Evolutionary conservation across 495 filamentous ascomycete genomes (phyloP), one percentile per base, ranked within the genome.

Genomic region (Talaromyces stipitatus): DNA sequence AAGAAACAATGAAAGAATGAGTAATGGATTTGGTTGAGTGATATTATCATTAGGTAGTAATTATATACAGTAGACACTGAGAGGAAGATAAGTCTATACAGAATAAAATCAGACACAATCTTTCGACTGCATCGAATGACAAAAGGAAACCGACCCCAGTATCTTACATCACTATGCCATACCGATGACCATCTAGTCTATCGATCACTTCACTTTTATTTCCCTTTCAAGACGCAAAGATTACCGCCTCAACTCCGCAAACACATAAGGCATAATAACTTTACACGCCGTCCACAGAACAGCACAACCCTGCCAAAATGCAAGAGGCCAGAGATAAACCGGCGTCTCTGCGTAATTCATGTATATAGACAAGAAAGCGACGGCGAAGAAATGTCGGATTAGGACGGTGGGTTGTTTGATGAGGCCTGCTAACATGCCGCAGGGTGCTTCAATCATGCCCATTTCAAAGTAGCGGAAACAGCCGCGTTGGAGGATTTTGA

Each of bases 401-500:
- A 98, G 83, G 45, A 91, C 81, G 24, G 86, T 62, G 2, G 94
- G 94, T 47, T 83, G 81, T 18, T 86, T 78, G 65, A 95, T 85
- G 46, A 97, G 78, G 47, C 92, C 95, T 3, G 85, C 94, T 1
- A 98, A 77, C 47, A 98, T 76, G 23, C 90, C 87, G 52, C 88
- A 83, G 5, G 94, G 94, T 20, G 85, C 89, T 58, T 86, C 80
- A 30, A 90, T 78, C 55, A 84, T 81, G 36, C 94, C 95, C 33
- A 81, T 71, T 66, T 91, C 75, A 77, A 98, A 98, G 68, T 98
- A 98, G 43, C 78, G 76, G 77, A 97, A 97, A 75, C 95, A 97
- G 47, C 94, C 94, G 51, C 78, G 82, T 74, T 96, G 91, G 28
- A 97, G 85, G 29, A 86, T 85, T 58, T 79, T 79, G 33, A 98